phyloP scores from a whole-genome alignment of 2,329 filamentous ascomycete species.

The Capronia coronata region DNA sequence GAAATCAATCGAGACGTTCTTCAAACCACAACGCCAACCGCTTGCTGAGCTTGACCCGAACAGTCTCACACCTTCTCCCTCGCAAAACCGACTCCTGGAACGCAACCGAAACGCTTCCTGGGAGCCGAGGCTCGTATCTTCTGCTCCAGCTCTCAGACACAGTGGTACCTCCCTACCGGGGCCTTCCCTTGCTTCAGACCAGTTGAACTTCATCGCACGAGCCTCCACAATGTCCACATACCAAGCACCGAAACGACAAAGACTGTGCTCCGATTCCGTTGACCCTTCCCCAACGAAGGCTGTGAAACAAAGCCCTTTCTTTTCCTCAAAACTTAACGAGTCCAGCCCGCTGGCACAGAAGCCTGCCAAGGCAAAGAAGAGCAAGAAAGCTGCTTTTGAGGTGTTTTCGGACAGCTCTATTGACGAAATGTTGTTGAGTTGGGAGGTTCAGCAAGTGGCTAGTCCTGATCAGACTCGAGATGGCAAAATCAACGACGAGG shows the following conservation, averaged over 20 bases:
- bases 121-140: slow-evolving; percentile 47
- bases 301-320: slow-evolving; percentile 45
- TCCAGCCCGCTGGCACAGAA: slow-evolving; percentile 38
- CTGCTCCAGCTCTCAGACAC: slow-evolving; percentile 33
- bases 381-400: slow-evolving; percentile 40
- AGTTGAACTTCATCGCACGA: slow-evolving; percentile 37
- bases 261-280: slow-evolving; percentile 46
- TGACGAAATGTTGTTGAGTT: slow-evolving; percentile 44
- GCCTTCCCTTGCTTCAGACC: slow-evolving; percentile 39
- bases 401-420: slow-evolving; percentile 50
- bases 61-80: slow-evolving; percentile 59
- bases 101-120: slow-evolving; percentile 50
- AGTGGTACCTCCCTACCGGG: slow-evolving; percentile 36
- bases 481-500: background rate
- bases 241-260: slow-evolving; percentile 45
- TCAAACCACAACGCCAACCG: slow-evolving; percentile 57
- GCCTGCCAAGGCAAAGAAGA: slow-evolving; percentile 35
- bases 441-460: slow-evolving; percentile 31
- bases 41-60: slow-evolving; percentile 64
- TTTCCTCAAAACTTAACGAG: slow-evolving; percentile 33
- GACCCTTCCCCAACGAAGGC: slow-evolving; percentile 33
- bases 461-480: slow-evolving; percentile 18
- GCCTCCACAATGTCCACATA: slow-evolving; percentile 38
- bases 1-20: slow-evolving; percentile 58
- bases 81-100: slow-evolving; percentile 54